Percentiles rank a stretch among this genome's conserved stretches.
These are phyloP conservation scores for Boletus bicolor DNA, from an alignment of 768 basidiomycete species.

Conservation along the genomic window DNA sequence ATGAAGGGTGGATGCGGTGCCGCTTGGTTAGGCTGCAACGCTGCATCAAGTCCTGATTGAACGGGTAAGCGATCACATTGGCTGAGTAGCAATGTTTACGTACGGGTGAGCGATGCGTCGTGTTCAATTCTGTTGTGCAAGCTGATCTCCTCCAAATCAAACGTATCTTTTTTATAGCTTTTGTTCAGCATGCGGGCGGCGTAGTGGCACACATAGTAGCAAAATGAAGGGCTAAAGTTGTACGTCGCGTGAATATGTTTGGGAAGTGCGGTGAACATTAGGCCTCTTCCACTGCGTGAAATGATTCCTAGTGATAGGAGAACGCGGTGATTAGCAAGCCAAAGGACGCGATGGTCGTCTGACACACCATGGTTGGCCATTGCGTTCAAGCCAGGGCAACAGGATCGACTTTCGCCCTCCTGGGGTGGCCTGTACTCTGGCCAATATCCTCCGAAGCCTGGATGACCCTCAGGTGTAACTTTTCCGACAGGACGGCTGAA, in stretches of 20 bases:
- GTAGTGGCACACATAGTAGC: constrained; percentile 58
- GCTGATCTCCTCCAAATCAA: constrained; percentile 49
- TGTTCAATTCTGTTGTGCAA: constrained; percentile 19
- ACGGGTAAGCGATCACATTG: background rate
- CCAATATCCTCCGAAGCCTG: constrained; percentile 61
- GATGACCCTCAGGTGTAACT: constrained; percentile 50
- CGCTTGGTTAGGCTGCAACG: constrained; percentile 49
- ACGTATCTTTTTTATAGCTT: constrained; percentile 52
- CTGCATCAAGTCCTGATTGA: constrained; percentile 50
- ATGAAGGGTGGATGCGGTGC: constrained; percentile 48
- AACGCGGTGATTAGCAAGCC: background rate
- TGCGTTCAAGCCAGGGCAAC: constrained; percentile 72
- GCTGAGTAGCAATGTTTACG: background rate
- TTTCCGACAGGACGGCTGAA: constrained; percentile 40
- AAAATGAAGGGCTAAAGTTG: constrained; percentile 69
- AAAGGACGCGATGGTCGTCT: constrained; percentile 28
- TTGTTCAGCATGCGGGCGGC: constrained; percentile 56
- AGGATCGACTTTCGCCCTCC: constrained; percentile 63
- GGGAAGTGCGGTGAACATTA: constrained; percentile 50
- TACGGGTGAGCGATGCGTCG: constrained; percentile 29
- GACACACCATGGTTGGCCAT: constrained; percentile 76
- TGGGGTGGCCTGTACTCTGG: constrained; percentile 58
- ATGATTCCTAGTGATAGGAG: constrained; percentile 34
- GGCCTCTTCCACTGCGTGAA: constrained; percentile 62
- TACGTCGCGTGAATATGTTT: constrained; percentile 47